A percentile compares a stretch with the other conserved stretches of the same genome.
Conservation (phyloP, 148 eudicot species). For the Camellia sinensis region DNA sequence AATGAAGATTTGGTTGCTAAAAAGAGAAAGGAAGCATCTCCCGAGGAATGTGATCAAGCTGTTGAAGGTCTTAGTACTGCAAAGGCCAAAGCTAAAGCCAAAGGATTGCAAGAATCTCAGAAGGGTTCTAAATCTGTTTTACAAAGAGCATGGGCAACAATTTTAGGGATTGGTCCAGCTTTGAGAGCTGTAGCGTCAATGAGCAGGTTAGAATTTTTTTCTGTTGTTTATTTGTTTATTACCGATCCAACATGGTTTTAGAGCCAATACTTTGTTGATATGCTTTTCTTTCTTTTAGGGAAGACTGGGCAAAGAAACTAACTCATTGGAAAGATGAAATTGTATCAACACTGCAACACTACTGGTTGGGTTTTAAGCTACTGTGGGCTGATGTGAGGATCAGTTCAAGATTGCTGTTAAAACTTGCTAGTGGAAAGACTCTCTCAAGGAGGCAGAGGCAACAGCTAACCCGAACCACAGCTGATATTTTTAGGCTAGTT, state of each 20-base stretch:
- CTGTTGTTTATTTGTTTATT: conserved; percentile 1
- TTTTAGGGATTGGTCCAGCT: conserved; percentile 79
- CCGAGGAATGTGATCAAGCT: conserved; percentile 91
- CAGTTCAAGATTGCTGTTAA: conserved; percentile 66
- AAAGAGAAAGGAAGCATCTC: conserved; percentile 76
- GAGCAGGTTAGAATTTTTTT: conserved; percentile 51
- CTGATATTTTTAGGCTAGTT: conserved; percentile 86
- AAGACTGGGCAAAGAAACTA: conserved; percentile 71
- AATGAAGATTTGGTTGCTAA: conserved; percentile 44
- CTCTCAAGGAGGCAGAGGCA: conserved; percentile 91
- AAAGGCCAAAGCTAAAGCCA: conserved; percentile 75
- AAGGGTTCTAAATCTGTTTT: conserved; percentile 39
- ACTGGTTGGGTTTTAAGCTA: conserved; percentile 79
- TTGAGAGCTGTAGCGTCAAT: conserved; percentile 66
- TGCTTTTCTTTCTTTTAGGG: conserved; percentile 38
- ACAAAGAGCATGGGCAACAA: conserved; percentile 44
- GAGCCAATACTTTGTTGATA: background rate
- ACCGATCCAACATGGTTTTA: background rate
- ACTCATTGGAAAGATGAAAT: conserved; percentile 78
- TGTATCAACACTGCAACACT: conserved; percentile 62
- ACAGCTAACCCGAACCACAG: conserved; percentile 86
- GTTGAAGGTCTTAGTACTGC: conserved; percentile 69
- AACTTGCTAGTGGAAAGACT: conserved; percentile 77
- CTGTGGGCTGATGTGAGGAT: conserved; percentile 79
- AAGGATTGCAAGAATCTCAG: conserved; percentile 46